Evolutionary conservation across 2,329 filamentous ascomycete species (phyloP), one percentile per base, ranked within the genome.

Genomic region (Orbilia oligospora): DNA sequence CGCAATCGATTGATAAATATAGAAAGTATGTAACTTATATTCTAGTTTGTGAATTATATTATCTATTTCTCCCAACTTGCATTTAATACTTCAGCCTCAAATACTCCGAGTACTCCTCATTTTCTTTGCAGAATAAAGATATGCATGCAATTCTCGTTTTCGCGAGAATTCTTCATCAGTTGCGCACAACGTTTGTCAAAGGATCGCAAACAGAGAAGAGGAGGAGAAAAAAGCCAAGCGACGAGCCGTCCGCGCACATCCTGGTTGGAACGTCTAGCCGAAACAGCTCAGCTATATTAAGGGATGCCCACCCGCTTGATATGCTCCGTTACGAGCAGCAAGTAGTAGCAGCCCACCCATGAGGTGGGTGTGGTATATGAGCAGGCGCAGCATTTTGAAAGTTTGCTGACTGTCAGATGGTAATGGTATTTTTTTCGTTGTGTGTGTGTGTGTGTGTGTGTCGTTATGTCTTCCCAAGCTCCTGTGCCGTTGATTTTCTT

Each of bases 281-380:
- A 75, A 75, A 75, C 71, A 75, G 48, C 33, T 36, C 27, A 49
- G 64, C 63, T 75, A 75, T 73, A 75, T 75, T 75, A 75, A 75
- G 71, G 71, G 71, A 75, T 75, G 46, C 41, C 49, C 46, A 38
- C 70, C 48, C 64, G 64, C 55, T 64, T 48, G 64, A 64, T 53
- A 68, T 51, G 51, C 46, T 73, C 63, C 49, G 56, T 18, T 61
- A 61, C 36, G 36, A 61, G 56, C 36, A 44, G 56, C 27, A 30
- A 30, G 27, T 6, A 30, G 27, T 6, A 30, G 3, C 56, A 61
- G 56, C 56, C 27, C 56, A 27, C 33, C 3, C 38, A 44, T 14
- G 38, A 5, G 27, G 27, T 30, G 27, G 41, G 33, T 33, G 53
- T 56, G 36, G 36, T 41, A 58, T 41, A 58, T 12, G 56, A n/a